These are phyloP conservation scores for Trichophyton simii DNA, from an alignment of 2,329 filamentous ascomycete genomes.

Conservation along the genomic window DNA sequence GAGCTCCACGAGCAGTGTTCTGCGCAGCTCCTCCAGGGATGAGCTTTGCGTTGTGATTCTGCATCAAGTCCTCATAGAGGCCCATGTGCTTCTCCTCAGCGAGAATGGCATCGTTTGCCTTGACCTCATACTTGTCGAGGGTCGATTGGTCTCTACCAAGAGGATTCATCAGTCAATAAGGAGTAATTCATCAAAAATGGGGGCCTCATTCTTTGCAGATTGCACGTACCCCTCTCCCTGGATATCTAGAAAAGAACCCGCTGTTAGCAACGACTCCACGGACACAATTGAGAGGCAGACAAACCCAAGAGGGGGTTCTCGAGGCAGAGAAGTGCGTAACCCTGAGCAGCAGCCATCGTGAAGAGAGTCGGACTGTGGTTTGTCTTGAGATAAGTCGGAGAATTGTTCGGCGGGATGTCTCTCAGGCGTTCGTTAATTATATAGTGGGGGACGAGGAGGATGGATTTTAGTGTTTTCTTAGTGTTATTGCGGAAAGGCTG, in stretches of 20 bases:
- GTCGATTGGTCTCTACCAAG: slow-evolving; percentile 60
- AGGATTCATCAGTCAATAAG: slow-evolving; percentile 12
- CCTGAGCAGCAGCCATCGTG: slow-evolving; percentile 60
- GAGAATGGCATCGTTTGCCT: slow-evolving; percentile 95
- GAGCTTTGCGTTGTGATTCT: slow-evolving; percentile 84
- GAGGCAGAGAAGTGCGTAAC: slow-evolving; percentile 80
- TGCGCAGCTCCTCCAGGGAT: slow-evolving; percentile 94
- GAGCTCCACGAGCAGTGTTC: slow-evolving; percentile 90
- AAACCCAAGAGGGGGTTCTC: slow-evolving; percentile 94
- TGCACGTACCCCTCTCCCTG: slow-evolving; percentile 58
- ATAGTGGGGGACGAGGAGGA: not conserved
- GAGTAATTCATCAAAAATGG: slow-evolving; percentile 6
- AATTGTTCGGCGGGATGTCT: not conserved
- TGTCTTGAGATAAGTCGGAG: slow-evolving; percentile 7
- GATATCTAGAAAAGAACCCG: slow-evolving; percentile 53
- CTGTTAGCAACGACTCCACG: slow-evolving; percentile 14
- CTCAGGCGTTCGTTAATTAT: not conserved
- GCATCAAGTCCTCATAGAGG: slow-evolving; percentile 86
- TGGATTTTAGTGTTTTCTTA: too few species aligned
- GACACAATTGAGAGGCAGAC: slow-evolving; percentile 19
- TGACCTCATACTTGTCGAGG: slow-evolving; percentile 83
- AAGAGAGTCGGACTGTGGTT: slow-evolving; percentile 5
- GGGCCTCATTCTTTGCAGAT: not conserved
- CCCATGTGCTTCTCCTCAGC: slow-evolving; percentile 81
- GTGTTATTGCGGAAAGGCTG: not conserved